phyloP scores from a whole-genome alignment of 805 yeast genomes.

The Metschnikowia colocasiae region DNA sequence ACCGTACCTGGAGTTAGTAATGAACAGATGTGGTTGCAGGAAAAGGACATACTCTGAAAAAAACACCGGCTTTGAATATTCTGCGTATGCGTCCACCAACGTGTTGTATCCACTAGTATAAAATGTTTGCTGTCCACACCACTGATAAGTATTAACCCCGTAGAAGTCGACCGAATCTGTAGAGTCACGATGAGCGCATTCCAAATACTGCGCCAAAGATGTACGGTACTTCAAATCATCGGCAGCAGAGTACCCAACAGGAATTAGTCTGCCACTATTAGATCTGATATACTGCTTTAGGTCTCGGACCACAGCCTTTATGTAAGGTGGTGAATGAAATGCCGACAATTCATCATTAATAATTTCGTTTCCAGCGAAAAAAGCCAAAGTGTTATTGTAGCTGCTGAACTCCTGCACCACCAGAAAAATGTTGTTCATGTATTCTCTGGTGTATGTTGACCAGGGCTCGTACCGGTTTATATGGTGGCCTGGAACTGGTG shows the following conservation, averaged over 20 bases:
- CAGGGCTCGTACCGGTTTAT: conserved; percentile 91
- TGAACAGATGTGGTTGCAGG: not conserved
- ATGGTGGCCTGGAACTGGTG: conserved; percentile 75
- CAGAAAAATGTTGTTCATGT: conserved; percentile 70
- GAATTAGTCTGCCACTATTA: conserved; percentile 63
- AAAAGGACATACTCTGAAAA: conserved; percentile 66
- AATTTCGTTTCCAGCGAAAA: conserved; percentile 90
- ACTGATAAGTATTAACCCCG: conserved; percentile 78
- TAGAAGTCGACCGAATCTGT: conserved; percentile 69
- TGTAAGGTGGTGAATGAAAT: conserved; percentile 61
- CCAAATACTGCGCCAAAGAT: conserved; percentile 74
- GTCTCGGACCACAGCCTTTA: conserved; percentile 78
- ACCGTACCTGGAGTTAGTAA: conserved; percentile 45
- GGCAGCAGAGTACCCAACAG: conserved; percentile 96
- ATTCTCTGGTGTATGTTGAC: conserved; percentile 72
- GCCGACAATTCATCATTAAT: conserved; percentile 77
- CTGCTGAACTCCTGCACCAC: conserved; percentile 77
- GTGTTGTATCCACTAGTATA: conserved; percentile 63
- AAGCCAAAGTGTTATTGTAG: conserved; percentile 86
- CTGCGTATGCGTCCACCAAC: conserved; percentile 67
- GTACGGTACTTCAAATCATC: conserved; percentile 79
- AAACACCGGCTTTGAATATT: conserved; percentile 73
- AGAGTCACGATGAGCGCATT: conserved; percentile 57
- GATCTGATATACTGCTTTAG: conserved; percentile 64
- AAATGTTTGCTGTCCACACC: conserved; percentile 87